Base-by-base conservation (phyloP, 2,329 filamentous ascomycete genomes). In the Pleoardoris graminearum region DNA sequence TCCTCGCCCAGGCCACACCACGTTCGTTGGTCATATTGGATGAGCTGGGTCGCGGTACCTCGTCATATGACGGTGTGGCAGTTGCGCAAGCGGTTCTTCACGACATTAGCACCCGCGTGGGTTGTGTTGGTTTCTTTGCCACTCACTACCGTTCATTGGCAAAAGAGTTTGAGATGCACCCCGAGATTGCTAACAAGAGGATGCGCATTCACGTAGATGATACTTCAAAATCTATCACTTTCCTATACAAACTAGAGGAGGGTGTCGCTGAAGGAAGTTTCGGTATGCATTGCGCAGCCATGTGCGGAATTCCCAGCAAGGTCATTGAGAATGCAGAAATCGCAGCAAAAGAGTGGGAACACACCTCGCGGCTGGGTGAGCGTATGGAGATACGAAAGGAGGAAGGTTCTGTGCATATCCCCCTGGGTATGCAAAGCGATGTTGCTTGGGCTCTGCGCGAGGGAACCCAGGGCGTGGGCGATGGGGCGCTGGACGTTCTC, bases 61-160 rank as follows among this genome's bases (percentile, higher is more conserved):
- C 88, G 54, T 96, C 90, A 27, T 97, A 97, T 71, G 94, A 99
- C 63, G 94, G 94, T 60, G 91, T 99, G 1, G 93, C 94, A 0
- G 94, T 99, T 3, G 94, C 94, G 0, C 93, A 99, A 73, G 91
- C 94, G 1, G 94, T 99, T 0, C 82, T 99, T n/a, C 94, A 99
- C 70, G 93, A 99, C 63, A 85, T 97, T 14, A 92, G 93, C 7
- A 90, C 90, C 3, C 91, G 97, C 64, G 89, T 97, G 47, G 94
- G 94, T 46, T 96, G 93, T 47, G 78, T 96, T 2, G 94, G 94
- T 30, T 97, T 96, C 82, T 99, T 99, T 66, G 94, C 94, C 0
- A 99, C 94, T 0, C 94, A 99, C 69, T 99, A 99, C 74, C 94
- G 97, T 71, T 94, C 89, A 2, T 83, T 99, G 0, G 92, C 93